Evolutionary conservation across 805 yeast genomes (phyloP).

Genomic region (Wickerhamomyces bovis): DNA sequence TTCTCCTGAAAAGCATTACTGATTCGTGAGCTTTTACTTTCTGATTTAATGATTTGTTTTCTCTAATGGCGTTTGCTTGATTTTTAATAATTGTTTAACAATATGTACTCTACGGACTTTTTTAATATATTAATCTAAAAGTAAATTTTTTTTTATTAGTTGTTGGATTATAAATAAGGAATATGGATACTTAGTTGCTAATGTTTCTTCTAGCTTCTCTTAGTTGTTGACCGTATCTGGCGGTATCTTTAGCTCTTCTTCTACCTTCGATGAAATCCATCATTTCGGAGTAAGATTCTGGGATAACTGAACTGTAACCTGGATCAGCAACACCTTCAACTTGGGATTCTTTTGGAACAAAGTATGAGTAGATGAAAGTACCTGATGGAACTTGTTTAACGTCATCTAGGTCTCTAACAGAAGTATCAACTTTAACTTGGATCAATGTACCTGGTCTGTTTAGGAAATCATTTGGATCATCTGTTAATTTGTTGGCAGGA

Average conservation of each 20-base stretch:
- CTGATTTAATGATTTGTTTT: not conserved
- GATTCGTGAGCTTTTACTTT: not conserved
- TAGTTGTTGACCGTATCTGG: slow-evolving; percentile 50
- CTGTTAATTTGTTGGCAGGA: slow-evolving; percentile 47
- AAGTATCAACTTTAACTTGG: slow-evolving; percentile 85
- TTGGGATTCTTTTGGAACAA: slow-evolving; percentile 58
- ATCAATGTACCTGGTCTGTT: slow-evolving; percentile 79
- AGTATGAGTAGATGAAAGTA: slow-evolving; percentile 82
- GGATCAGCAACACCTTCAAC: slow-evolving; percentile 31
- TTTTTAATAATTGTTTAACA: not conserved
- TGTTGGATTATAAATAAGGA: not conserved
- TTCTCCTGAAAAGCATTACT: slow-evolving; percentile 6
- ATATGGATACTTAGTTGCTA: not conserved
- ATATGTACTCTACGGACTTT: slow-evolving; percentile 1
- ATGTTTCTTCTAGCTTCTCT: not conserved
- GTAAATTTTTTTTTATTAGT: not conserved
- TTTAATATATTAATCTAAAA: slow-evolving; percentile 1
- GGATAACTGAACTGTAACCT: slow-evolving; percentile 72
- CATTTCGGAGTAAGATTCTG: slow-evolving; percentile 87
- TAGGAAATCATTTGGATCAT: slow-evolving; percentile 50
- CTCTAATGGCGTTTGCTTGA: slow-evolving; percentile 1
- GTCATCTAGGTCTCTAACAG: slow-evolving; percentile 62
- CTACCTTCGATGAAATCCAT: slow-evolving; percentile 86
- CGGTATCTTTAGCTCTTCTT: slow-evolving; percentile 83
- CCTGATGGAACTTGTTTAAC: slow-evolving; percentile 69